Evolutionary conservation across 164 flowering plant genomes (phyloP), one percentile per base, ranked within the genome.

Genomic region (Nymphaea colorata): DNA sequence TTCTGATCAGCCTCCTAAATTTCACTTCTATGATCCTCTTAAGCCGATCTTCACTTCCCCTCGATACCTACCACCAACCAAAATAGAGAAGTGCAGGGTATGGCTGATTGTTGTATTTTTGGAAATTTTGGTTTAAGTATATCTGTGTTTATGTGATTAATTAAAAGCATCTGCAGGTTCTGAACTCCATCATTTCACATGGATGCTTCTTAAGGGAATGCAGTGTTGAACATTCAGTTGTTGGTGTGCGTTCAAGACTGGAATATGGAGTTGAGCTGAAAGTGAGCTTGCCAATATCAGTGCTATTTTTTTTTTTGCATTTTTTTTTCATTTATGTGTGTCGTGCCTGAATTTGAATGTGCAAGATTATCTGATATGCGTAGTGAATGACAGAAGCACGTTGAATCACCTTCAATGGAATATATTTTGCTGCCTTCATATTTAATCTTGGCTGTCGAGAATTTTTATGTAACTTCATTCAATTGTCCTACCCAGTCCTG

Each of bases 141-240:
- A 59, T 64, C 71, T 64, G 42, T 16, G 17, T 61, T 41, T 25
- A 55, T 3, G 41, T 64, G 43, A 70, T 69, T 14, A 14, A 36
- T 61, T 61, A n/a, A 61, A 61, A 3, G 36, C 55, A 5, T 42
- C 45, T 73, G 43, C 88, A 88, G 97, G 77, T 91, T 18, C 76
- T 78, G 72, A 84, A 91, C 75, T 82, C 97, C 25, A 91, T 91
- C 62, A 80, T 91, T 51, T 88, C 97, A 6, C 97, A 91, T 71
- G 97, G 97, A 51, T 91, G 97, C 72, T 88, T 91, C 81, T 75
- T 91, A 76, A 64, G 85, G 73, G 88, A 91, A 73, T 91, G 95
- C 66, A 73, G 64, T 61, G 74, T 91, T 43, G 77, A 79, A 66
- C 91, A 83, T 74, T 84, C 95, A 17, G 80, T 91, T 15, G 83